Evolutionary conservation across 225 moss, liverwort and hornwort species (phyloP), one percentile per base, ranked within the genome.

Genomic region (Lunularia cruciata): DNA sequence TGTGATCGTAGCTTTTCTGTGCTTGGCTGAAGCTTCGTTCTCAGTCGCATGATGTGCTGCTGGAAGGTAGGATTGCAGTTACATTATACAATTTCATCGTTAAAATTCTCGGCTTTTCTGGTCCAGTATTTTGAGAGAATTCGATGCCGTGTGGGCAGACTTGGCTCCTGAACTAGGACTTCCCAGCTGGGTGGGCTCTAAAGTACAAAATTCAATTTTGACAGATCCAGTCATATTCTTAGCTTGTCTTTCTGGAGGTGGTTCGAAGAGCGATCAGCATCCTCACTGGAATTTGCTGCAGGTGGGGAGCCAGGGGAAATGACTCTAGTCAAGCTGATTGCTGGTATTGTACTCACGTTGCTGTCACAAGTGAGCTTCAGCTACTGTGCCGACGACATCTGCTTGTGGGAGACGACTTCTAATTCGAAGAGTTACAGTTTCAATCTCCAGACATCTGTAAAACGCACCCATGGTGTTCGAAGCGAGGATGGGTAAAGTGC

Each of bases 401-500:
- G 82, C 59, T 67, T 65, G 12, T 82, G 82, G 82, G 77, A 77
- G 68, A 82, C 56, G 5, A 31, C 72, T 14, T 58, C 74, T 32
- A 72, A 26, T 57, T 75, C 78, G 3, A 82, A 82, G 34, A 82
- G 28, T 66, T 82, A 82, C 68, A 72, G 12, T 57, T 82, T 82
- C 48, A 68, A 78, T 64, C 82, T 82, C 67, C 11, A 74, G 12
- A 63, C 30, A 32, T 82, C 82, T n/a, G 67, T 26, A 43, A 73
- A 74, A 58, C 82, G 78, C 68, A 32, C 67, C 20, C 70, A 78
- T 58, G 82, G 82, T 62, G 70, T 74, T 27, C 78, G 74, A 37
- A 82, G 78, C 67, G 82, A 82, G 67, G 78, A 82, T 37, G 82
- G 82, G 81, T 82, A 77, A 79, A 10, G 46, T 65, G 1, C 26